phyloP scores from a whole-genome alignment of 179 eudicot species.

The Vitellaria paradoxa region DNA sequence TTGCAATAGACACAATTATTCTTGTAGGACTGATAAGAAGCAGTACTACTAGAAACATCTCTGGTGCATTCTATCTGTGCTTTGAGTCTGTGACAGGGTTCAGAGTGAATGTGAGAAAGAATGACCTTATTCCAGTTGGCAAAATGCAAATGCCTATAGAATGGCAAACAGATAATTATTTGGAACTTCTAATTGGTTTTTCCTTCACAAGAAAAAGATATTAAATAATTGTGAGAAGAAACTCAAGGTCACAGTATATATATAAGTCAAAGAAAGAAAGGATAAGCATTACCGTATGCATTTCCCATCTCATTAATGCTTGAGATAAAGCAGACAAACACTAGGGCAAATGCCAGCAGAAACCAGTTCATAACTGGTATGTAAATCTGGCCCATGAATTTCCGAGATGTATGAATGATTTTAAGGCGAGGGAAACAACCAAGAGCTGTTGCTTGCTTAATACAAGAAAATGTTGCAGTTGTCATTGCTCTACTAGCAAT shows the following conservation, averaged over 20 bases:
- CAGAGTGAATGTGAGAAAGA: neutral
- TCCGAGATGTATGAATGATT: slow-evolving; percentile 90
- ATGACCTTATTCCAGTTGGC: neutral
- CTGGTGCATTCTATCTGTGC: neutral
- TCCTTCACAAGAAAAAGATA: neutral
- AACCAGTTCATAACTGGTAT: slow-evolving; percentile 97
- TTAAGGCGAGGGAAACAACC: slow-evolving; percentile 97
- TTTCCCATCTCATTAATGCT: slow-evolving; percentile 84
- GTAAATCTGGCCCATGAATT: slow-evolving; percentile 94
- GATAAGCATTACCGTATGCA: slow-evolving; percentile 90
- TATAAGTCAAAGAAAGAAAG: slow-evolving; percentile 22
- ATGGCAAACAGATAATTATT: neutral
- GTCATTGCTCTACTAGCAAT: slow-evolving; percentile 97
- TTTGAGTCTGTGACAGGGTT: neutral
- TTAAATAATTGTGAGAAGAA: neutral
- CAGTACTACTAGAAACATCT: neutral
- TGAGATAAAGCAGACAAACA: slow-evolving; percentile 74
- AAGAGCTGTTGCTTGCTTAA: slow-evolving; percentile 87
- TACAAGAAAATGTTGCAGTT: slow-evolving; percentile 93
- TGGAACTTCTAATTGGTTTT: too few relatives aligned
- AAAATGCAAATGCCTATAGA: neutral
- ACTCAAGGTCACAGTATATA: slow-evolving; percentile 16
- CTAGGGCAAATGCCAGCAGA: slow-evolving; percentile 69
- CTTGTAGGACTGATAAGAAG: neutral
- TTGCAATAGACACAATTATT: neutral